Percentiles rank a stretch among this genome's conserved stretches.
Evolutionary conservation across 1,284 basidiomycete species (phyloP).

Genomic region (Phylloboletellus chloephorus): DNA sequence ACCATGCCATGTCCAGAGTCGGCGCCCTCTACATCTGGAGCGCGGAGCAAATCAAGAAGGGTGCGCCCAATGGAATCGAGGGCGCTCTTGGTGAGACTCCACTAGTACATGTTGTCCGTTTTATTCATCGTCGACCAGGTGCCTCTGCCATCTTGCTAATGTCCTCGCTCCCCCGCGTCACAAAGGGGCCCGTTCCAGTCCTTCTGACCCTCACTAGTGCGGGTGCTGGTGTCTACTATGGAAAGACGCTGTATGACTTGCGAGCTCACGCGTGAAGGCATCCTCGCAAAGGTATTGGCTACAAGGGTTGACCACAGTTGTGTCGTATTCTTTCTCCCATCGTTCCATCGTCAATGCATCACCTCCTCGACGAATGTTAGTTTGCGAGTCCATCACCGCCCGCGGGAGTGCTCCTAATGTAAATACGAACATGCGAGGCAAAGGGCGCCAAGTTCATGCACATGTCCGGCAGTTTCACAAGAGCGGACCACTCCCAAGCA

Average conservation of each 20-base stretch:
- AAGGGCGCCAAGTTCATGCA: constrained; percentile 2
- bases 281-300: background rate
- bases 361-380: constrained; percentile 2
- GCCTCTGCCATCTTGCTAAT: constrained; percentile 73
- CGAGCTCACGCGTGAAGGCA: constrained; percentile 27
- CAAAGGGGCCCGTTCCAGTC: constrained; percentile 76
- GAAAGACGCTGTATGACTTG: constrained; percentile 52
- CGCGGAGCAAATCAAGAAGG: constrained; percentile 68
- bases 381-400: constrained; percentile 1
- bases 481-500: constrained; percentile 2
- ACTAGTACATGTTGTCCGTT: background rate
- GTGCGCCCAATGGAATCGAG: constrained; percentile 68
- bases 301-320: background rate
- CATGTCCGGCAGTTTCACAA: constrained; percentile 6
- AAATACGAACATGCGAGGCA: constrained; percentile 14
- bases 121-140: constrained; percentile 38
- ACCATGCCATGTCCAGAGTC: constrained; percentile 43
- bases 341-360: constrained; percentile 3
- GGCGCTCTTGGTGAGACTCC: constrained; percentile 60
- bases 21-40: constrained; percentile 74
- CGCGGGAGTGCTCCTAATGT: constrained; percentile 1
- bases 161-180: constrained; percentile 70
- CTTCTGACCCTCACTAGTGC: constrained; percentile 61
- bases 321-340: constrained; percentile 14
- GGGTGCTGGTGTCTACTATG: constrained; percentile 65